phyloP scores from a whole-genome alignment of 805 yeast genomes.

The Zygotorulaspora florentina region DNA sequence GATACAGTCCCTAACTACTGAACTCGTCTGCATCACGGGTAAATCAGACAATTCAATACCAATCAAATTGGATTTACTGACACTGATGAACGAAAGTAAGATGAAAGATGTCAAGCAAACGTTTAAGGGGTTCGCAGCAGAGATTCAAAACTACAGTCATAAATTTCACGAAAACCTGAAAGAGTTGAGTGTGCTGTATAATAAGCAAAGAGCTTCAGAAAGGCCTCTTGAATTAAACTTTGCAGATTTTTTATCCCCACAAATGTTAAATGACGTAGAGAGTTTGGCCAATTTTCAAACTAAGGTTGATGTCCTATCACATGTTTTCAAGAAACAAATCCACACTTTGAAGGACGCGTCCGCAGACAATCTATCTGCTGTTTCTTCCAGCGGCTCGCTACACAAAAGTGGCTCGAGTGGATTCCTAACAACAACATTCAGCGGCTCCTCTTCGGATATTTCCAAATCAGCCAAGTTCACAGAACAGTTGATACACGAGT shows the following conservation, averaged over 20 bases:
- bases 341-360: constrained; percentile 20
- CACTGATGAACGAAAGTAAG: constrained; percentile 26
- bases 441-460: constrained; percentile 11
- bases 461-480: constrained; percentile 20
- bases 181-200: constrained; percentile 28
- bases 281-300: constrained; percentile 29
- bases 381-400: constrained; percentile 12
- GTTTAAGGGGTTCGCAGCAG: constrained; percentile 19
- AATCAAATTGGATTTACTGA: constrained; percentile 36
- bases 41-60: constrained; percentile 40
- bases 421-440: constrained; percentile 12
- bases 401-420: constrained; percentile 11
- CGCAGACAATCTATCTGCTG: constrained; percentile 11
- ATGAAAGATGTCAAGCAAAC: constrained; percentile 22
- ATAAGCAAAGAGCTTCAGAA: constrained; percentile 15
- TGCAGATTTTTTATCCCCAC: constrained; percentile 28
- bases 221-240: constrained; percentile 27
- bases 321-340: constrained; percentile 31
- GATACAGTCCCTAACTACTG: constrained; percentile 29
- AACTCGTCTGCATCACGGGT: constrained; percentile 34
- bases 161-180: constrained; percentile 22
- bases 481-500: constrained; percentile 24
- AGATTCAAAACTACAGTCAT: constrained; percentile 12
- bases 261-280: constrained; percentile 30
- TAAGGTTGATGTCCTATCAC: constrained; percentile 18